Conservation (phyloP, 441 rosid species). For the Raphanus hybrid region DNA sequence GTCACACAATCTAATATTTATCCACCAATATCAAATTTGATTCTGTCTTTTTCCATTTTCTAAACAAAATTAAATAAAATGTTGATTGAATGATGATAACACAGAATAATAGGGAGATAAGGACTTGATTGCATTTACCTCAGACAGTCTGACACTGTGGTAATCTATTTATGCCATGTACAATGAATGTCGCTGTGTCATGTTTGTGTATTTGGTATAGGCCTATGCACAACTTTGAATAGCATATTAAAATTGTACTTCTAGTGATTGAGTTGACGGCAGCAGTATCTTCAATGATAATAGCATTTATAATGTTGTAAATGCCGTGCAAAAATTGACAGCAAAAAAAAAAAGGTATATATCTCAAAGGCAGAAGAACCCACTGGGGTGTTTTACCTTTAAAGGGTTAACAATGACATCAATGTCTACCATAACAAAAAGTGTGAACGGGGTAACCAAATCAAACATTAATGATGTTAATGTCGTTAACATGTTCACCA, state of each 20-base stretch:
- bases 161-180: neutral
- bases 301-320: neutral
- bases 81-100: slow-evolving; percentile 16
- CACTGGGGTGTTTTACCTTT: neutral
- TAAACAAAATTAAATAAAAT: neutral
- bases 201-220: neutral
- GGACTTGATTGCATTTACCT: neutral
- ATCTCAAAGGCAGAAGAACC: neutral
- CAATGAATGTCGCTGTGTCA: neutral
- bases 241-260: neutral
- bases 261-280: neutral
- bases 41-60: slow-evolving; percentile 3
- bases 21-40: neutral
- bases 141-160: slow-evolving; percentile 12
- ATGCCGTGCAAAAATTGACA: neutral
- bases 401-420: neutral
- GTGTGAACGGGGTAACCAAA: slow-evolving; percentile 19
- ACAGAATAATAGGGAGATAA: neutral
- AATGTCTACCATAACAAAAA: neutral
- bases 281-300: neutral
- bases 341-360: neutral
- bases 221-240: neutral
- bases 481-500: neutral
- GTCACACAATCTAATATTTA: slow-evolving; percentile 24
- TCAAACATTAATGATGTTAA: neutral